Evolutionary conservation across 352 stramenopile species (phyloP), one percentile per base, ranked within the genome.

Genomic region (Globisporangium spiculum): DNA sequence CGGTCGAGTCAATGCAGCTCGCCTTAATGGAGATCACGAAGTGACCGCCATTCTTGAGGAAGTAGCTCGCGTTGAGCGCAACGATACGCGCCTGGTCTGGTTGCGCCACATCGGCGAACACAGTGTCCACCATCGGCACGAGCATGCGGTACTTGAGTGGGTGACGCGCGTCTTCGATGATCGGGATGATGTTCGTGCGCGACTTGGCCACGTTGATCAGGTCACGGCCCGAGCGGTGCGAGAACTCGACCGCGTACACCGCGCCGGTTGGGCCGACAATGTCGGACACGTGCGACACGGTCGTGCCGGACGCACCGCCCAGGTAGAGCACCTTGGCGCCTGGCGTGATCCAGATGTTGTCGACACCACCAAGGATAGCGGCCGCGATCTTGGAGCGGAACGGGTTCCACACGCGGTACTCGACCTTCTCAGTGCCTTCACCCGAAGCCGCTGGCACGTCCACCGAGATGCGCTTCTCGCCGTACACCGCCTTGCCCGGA

Each of bases 391-490:
- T 99, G 61, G 97, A 99, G 71, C 98, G 92, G 92, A 99, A 99
- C 68, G 98, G 98, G 88, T 99, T 99, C 98, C 98, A 99, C 68
- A 99, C 97, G 69, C 98, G 94, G 86, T 99, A 99, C 83, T 99
- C 98, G 38, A 99, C 91, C 89, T 99, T 99, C 71, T 96, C 92
- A 0, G 91, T 91, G 64, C 90, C 89, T 68, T 97, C 91, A 53
- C 92, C 86, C 50, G 86, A 89, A 53, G 94, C 89, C 12, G 90
- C 79, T 5, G 96, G 89, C 36, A 97, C 95, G 63, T 99, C 98
- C 4, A 99, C 97, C 62, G 91, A 98, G 70, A 99, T 99, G 74
- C 96, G 88, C 87, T 99, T 99, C 82, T 99, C 98, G 68, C 97
- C 98, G 84, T 99, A 99, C 48, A 99, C 98, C n/a, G 75, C 94